Conservation (phyloP, 2,329 filamentous ascomycete genomes). For the Chalaropsis ovoidea region DNA sequence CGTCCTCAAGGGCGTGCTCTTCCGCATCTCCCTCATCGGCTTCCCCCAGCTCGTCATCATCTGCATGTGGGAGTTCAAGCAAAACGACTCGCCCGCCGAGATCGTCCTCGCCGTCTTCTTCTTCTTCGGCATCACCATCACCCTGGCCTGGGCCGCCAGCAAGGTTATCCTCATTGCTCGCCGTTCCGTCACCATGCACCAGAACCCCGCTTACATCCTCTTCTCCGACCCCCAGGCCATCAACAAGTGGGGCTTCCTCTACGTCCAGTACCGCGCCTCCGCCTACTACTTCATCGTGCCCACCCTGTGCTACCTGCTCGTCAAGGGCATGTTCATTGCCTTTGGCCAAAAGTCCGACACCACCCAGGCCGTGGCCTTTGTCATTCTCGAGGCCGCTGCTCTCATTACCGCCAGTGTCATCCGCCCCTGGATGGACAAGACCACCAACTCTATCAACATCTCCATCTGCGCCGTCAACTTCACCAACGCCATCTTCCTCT, state of each 20-base stretch:
- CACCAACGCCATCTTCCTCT: slow-evolving; percentile 75
- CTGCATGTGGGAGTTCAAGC: slow-evolving; percentile 87
- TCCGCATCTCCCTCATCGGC: slow-evolving; percentile 79
- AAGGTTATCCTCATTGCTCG: slow-evolving; percentile 86
- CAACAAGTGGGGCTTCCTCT: slow-evolving; percentile 97
- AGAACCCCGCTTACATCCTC: slow-evolving; percentile 92
- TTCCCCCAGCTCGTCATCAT: slow-evolving; percentile 86
- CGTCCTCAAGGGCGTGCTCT: slow-evolving; percentile 85
- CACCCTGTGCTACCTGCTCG: slow-evolving; percentile 62
- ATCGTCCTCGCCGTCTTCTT: slow-evolving; percentile 83
- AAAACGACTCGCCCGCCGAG: slow-evolving; percentile 72
- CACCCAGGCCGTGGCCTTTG: slow-evolving; percentile 69
- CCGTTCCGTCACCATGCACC: slow-evolving; percentile 81
- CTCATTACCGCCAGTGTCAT: slow-evolving; percentile 70
- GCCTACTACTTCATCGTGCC: slow-evolving; percentile 93
- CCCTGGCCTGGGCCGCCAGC: slow-evolving; percentile 74
- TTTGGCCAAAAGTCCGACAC: slow-evolving; percentile 61
- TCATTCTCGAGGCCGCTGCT: slow-evolving; percentile 70
- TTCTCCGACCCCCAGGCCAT: slow-evolving; percentile 89
- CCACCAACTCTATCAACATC: slow-evolving; percentile 94
- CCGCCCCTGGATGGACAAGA: slow-evolving; percentile 97
- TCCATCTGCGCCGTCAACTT: slow-evolving; percentile 85
- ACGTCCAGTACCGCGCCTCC: slow-evolving; percentile 90
- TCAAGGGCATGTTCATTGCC: slow-evolving; percentile 84
- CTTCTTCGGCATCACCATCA: slow-evolving; percentile 66